These are phyloP conservation scores for Gautieria morchelliformis DNA, from an alignment of 768 basidiomycete genomes.

Conservation along the genomic window DNA sequence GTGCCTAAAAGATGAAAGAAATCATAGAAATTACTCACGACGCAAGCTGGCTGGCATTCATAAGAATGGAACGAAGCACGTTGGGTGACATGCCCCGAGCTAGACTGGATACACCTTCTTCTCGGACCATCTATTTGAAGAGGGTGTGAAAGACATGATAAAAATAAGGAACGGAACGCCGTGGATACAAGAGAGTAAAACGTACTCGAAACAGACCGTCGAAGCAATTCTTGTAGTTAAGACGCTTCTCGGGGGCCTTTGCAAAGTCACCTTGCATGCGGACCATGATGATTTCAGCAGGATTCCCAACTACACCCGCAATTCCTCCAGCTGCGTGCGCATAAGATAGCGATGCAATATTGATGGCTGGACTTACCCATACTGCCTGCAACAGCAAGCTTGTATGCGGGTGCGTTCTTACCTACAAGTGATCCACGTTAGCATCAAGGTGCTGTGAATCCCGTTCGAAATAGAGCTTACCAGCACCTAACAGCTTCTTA, in stretches of 20 bases:
- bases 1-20: not conserved
- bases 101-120: slow-evolving; percentile 74
- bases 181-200: slow-evolving; percentile 13
- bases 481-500: slow-evolving; percentile 71
- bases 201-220: slow-evolving; percentile 80
- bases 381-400: slow-evolving; percentile 70
- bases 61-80: slow-evolving; percentile 74
- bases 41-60: slow-evolving; percentile 90
- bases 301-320: slow-evolving; percentile 84
- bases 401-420: slow-evolving; percentile 67
- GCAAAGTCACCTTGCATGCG: slow-evolving; percentile 88
- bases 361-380: slow-evolving; percentile 53
- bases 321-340: slow-evolving; percentile 59
- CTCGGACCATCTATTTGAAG: slow-evolving; percentile 62
- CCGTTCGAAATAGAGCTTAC: slow-evolving; percentile 16
- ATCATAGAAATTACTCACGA: slow-evolving; percentile 42
- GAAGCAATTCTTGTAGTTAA: slow-evolving; percentile 85
- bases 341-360: not conserved
- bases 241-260: slow-evolving; percentile 77
- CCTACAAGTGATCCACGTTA: slow-evolving; percentile 20
- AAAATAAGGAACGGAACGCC: not conserved
- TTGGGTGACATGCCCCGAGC: slow-evolving; percentile 75
- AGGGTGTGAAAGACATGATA: slow-evolving; percentile 5
- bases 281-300: slow-evolving; percentile 76
- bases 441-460: slow-evolving; percentile 2